Base-by-base conservation (phyloP, 2,329 filamentous ascomycete species). In the Dactylellina leptospora region DNA sequence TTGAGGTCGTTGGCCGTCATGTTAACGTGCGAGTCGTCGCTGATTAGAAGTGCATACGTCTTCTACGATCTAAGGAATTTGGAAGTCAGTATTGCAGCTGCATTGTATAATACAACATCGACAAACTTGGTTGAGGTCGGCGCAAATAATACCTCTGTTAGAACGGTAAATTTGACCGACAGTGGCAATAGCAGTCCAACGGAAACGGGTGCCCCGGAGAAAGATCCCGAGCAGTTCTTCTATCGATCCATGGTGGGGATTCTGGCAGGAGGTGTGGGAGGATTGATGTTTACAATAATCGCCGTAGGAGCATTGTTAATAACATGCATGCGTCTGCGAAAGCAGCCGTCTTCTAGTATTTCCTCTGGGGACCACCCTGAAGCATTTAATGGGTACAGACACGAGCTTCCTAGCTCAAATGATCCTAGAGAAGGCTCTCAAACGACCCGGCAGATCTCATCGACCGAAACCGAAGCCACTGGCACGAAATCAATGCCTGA, bases 71-170 rank as follows among this genome's bases (percentile, higher is more conserved):
- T 27, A 20, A 8, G 28, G 5, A 48, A 48, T 2, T n/a, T 16
- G 1, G 45, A 48, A 28, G 28, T 48, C 11, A 48, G 45, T 28
- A 48, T 48, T 13, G 45, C 45, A 16, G 45, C 45, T 4, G 45
- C 10, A 11, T 3, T 48, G 5, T 27, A 28, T 25, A 48, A 48
- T 48, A 23, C 18, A 10, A n/a, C 45, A 2, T 11, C 3, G 3
- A 6, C 23, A 5, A n/a, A 10, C 9, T 27, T 48, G 8, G 4
- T 11, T 11, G 45, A 48, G 18, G 45, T 48, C 11, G 45, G 45
- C 2, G 20, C 20, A 3, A 48, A 48, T 23, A 25, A 27, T 2
- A 27, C 45, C 4, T 48, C 45, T 4, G 9, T 48, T 20, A 23
- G 45, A 28, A 9, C 8, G 11, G 11, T 48, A 5, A 23, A 16